Base-by-base conservation (phyloP, 768 basidiomycete species). In the Boletus speciosus region DNA sequence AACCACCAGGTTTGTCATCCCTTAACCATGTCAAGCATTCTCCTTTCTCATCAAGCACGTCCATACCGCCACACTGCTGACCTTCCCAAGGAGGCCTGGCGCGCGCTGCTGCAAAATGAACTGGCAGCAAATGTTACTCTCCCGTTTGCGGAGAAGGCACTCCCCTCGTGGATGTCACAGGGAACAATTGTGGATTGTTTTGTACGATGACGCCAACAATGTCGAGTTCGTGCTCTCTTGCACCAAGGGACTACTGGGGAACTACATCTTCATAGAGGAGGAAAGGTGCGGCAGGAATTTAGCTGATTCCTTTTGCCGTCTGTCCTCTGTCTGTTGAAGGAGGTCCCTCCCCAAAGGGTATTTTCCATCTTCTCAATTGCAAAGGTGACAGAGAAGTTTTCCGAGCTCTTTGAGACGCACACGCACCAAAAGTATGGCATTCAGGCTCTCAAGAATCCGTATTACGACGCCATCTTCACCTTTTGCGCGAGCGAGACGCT, bases 301-400 rank as follows among this genome's bases (percentile, higher is more conserved):
- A 1, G n/a, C 45, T 6, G 83, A 56, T 15, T 7, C 58, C 37
- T 5, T 63, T 10, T 5, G 0, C 54, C 58, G 1, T 61, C 63
- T 12, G 58, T 63, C 44, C 21, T 19, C 2, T 32, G 61, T 16
- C 40, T 62, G n/a, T 46, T 62, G 3, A 11, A 60, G 15, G 41
- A 54, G 23, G 54, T 62, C 29, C 47, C 39, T 40, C 36, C 61
- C 1, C 21, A 46, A 29, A 43, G 61, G 25, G 52, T 64, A 0
- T 90, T 84, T 65, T 88, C 89, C 2, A 73, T 89, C 15, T 91
- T 88, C 54, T 80, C 84, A 3, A 73, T 76, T 7, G 74, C 81
- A 3, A 58, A 63, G 11, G 68, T 88, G n/a, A 64, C 81, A 0
- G 43, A 54, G 9, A 55, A 59, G 6, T 86, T 90, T 59, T 73